phyloP scores from a whole-genome alignment of 2,329 filamentous ascomycete genomes.

The Grosmannia serpens region DNA sequence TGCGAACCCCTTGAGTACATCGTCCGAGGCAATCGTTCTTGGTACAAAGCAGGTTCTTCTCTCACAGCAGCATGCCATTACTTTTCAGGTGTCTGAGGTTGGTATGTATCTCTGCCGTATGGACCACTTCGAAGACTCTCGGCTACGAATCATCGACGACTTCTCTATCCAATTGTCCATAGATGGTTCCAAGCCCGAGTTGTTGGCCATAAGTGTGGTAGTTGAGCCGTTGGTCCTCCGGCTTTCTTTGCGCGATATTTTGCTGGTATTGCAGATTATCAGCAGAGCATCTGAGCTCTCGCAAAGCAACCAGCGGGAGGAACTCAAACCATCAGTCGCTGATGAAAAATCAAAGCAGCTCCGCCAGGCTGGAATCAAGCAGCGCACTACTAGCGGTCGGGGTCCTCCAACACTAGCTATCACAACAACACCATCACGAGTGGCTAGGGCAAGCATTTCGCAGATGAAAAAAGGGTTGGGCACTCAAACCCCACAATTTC shows the following conservation, averaged over 20 bases:
- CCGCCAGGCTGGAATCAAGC: conserved; percentile 35
- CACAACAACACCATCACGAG: conserved; percentile 15
- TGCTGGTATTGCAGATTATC: conserved; percentile 86
- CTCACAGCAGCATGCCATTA: conserved; percentile 87
- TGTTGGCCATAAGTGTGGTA: conserved; percentile 74
- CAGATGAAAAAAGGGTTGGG: background rate
- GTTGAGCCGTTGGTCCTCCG: conserved; percentile 85
- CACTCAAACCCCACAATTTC: background rate
- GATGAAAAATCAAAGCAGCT: conserved; percentile 47
- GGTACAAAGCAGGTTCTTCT: conserved; percentile 88
- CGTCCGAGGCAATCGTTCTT: conserved; percentile 90
- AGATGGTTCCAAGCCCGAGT: conserved; percentile 52
- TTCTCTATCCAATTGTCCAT: conserved; percentile 87
- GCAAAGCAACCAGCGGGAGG: conserved; percentile 40
- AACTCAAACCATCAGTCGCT: conserved; percentile 26
- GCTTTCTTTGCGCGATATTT: conserved; percentile 84
- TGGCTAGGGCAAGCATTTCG: background rate
- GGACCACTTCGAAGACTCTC: conserved; percentile 89
- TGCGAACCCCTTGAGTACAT: conserved; percentile 80
- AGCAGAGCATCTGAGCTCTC: conserved; percentile 84
- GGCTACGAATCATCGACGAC: conserved; percentile 87
- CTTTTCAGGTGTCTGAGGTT: conserved; percentile 83
- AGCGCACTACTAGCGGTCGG: conserved; percentile 44
- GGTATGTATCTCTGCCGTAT: conserved; percentile 99
- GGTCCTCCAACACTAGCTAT: conserved; percentile 38